phyloP scores from a whole-genome alignment of 1,139 yeast species.

The Pneumocystis sp. region DNA sequence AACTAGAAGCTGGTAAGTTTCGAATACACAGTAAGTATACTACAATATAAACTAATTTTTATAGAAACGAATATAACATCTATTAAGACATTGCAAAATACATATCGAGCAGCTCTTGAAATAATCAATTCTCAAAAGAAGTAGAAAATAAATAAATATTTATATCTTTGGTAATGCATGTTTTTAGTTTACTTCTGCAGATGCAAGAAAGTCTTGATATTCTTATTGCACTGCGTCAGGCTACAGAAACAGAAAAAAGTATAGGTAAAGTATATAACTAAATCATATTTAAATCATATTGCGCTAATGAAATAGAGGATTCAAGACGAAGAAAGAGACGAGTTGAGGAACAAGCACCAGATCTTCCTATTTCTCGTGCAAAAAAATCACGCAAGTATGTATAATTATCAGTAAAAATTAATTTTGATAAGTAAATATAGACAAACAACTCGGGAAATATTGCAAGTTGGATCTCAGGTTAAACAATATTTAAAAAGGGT shows the following conservation, averaged over 20 bases:
- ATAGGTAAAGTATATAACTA: too few relatives aligned
- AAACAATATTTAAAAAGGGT: conserved; percentile 9
- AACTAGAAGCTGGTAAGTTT: not conserved
- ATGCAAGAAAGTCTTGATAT: conserved; percentile 14
- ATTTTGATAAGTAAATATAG: not conserved
- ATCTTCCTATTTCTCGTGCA: conserved; percentile 7
- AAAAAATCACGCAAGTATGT: conserved; percentile 13
- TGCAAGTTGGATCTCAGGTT: conserved; percentile 3
- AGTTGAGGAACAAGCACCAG: conserved; percentile 12
- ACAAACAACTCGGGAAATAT: not conserved
- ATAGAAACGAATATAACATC: not conserved
- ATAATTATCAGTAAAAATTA: not conserved
- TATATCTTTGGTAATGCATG: not conserved
- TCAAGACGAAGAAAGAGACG: conserved; percentile 16
- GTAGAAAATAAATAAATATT: not conserved
- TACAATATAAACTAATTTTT: not conserved
- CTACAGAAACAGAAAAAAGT: conserved; percentile 12
- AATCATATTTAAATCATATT: not conserved
- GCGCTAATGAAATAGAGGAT: conserved; percentile 5
- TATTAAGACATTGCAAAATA: not conserved
- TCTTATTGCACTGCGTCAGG: conserved; percentile 15
- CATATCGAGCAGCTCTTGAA: not conserved
- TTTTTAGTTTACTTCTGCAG: conserved; percentile 13
- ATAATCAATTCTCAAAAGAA: not conserved
- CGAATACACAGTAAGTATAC: not conserved